Base-by-base conservation (phyloP, 805 yeast genomes). In the Wickerhamomyces chaumierensis region DNA sequence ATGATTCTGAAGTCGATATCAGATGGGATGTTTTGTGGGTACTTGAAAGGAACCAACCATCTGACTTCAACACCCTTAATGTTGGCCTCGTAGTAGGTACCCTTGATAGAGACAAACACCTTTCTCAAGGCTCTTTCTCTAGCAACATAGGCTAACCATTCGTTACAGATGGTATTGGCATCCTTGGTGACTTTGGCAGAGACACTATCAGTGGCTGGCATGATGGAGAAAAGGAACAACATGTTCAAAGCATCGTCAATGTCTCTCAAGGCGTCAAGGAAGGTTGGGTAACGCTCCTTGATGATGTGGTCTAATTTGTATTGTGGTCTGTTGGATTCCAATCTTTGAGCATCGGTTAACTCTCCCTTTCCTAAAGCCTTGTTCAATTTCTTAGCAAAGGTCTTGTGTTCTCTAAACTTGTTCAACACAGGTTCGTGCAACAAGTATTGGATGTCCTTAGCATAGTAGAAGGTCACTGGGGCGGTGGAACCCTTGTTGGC, bases 401-500 rank as follows among this genome's bases (percentile, higher is more conserved):
- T 74, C 69, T 92, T 92, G 64, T 92, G 97, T 43, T 88, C 95
- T 65, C 98, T 77, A 63, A 92, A 92, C 62, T 84, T 87, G 44
- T 71, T 73, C 51, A 92, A 69, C 19, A 92, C 82, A 4, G 97
- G 97, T 65, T 92, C 98, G 60, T 92, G 98, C 67, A 86, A 65
- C 50, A 92, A 68, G 60, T 90, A 92, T 62, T 88, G 95, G 48
- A 92, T 92, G 60, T 92, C 98, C 62, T 87, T 92, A 46, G 81
- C 61, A 60, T 87, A 90, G 65, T 92, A 92, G 59, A 92, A 94
- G 3, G 98, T 92, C 18, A 82, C 81, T 35, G 95, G 95, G 19
- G 94, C 94, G 7, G 96, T 85, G n/a, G 95, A 83, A 18, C 98
- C 97, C 63, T 86, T 92, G 63, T 87, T 90, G 43, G 96, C 96